phyloP scores from a whole-genome alignment of 2,329 filamentous ascomycete species.

The Malbranchea cinnamomea region DNA sequence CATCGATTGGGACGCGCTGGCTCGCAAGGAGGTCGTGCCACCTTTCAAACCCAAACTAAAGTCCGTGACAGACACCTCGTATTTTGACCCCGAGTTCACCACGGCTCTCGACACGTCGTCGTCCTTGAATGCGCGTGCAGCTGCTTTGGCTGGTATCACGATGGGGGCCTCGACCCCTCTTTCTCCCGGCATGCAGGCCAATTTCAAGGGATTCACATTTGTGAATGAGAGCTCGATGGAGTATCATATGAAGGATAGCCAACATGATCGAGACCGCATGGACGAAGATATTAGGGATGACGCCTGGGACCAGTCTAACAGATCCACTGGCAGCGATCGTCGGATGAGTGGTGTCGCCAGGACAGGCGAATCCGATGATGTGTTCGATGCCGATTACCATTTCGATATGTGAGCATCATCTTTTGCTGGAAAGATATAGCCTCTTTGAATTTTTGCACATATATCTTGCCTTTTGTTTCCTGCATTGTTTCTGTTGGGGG shows the following conservation, averaged over 20 bases:
- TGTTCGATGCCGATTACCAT: conserved; percentile 30
- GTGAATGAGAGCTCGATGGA: conserved; percentile 96
- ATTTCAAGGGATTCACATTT: conserved; percentile 97
- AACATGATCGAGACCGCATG: conserved; percentile 25
- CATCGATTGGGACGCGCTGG: conserved; percentile 77
- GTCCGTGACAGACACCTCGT: conserved; percentile 89
- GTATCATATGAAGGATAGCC: conserved; percentile 40
- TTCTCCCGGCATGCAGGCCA: conserved; percentile 89
- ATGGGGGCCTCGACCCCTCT: conserved; percentile 82
- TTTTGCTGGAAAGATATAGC: not conserved
- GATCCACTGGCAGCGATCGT: conserved; percentile 15
- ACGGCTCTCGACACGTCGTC: conserved; percentile 77
- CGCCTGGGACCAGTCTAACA: conserved; percentile 6
- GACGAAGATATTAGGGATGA: conserved; percentile 25
- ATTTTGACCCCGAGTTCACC: conserved; percentile 97
- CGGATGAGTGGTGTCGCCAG: conserved; percentile 31
- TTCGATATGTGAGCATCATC: conserved; percentile 32
- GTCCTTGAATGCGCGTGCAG: conserved; percentile 81
- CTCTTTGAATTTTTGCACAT: not conserved
- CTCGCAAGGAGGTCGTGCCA: conserved; percentile 82
- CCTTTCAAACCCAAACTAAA: conserved; percentile 97
- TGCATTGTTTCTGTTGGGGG: conserved; percentile 3
- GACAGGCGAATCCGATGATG: conserved; percentile 25
- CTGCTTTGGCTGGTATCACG: conserved; percentile 63
- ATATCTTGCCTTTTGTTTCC: not conserved